phyloP scores from a whole-genome alignment of 148 eudicot species.

The Rhododendron henanense region DNA sequence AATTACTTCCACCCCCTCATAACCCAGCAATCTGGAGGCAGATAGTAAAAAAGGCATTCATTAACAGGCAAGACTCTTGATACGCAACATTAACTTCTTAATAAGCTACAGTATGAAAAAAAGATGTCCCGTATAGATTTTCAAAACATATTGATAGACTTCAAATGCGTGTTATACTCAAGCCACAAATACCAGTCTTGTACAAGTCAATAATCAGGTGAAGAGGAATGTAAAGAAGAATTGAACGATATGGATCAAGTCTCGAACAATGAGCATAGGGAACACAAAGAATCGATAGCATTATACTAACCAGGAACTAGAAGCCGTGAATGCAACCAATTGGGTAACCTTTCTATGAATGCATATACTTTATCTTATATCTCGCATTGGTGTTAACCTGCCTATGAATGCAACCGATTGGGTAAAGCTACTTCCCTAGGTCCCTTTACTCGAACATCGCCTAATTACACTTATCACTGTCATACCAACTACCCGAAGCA shows the following conservation, averaged over 20 bases:
- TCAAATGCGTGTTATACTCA: background rate
- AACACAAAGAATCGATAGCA: background rate
- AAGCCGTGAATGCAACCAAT: background rate
- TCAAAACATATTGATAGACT: background rate
- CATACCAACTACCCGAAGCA: background rate
- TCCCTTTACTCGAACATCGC: background rate
- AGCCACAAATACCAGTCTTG: background rate
- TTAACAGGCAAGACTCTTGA: background rate
- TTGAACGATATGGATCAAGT: background rate
- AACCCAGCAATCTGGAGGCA: conserved; percentile 56
- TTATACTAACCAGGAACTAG: background rate
- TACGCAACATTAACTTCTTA: background rate
- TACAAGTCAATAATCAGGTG: background rate
- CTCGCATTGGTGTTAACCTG: background rate
- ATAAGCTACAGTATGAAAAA: background rate
- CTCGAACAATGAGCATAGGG: background rate
- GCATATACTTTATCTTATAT: background rate
- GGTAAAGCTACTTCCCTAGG: background rate
- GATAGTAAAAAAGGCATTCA: background rate
- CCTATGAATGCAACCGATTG: background rate
- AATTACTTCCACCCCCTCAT: conserved; percentile 88
- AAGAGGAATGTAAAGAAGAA: background rate
- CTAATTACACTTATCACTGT: background rate
- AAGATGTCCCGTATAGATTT: background rate
- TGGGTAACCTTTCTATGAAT: background rate